These are phyloP conservation scores for Aspergillus pseudonomiae DNA, from an alignment of 2,329 filamentous ascomycete genomes.

Conservation along the genomic window DNA sequence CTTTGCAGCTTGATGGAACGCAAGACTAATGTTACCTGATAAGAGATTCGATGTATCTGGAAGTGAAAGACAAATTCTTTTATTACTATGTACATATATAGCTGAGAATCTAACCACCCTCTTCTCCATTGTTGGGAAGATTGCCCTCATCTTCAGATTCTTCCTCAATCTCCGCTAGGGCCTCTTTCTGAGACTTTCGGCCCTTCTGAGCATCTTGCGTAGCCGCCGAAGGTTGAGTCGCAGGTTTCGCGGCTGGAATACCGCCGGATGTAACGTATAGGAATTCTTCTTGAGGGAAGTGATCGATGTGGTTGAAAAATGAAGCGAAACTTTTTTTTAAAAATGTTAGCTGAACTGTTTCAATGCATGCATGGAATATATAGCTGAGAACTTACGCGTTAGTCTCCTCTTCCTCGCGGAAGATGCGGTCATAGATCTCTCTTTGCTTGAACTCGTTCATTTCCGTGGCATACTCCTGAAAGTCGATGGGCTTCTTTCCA, in stretches of 20 bases:
- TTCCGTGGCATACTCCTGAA: slow-evolving; percentile 73
- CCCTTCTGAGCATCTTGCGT: slow-evolving; percentile 11
- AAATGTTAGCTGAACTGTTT: slow-evolving; percentile 7
- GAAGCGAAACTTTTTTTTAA: slow-evolving; percentile 63
- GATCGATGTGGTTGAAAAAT: slow-evolving; percentile 79
- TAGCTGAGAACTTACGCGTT: slow-evolving; percentile 68
- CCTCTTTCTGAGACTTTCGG: slow-evolving; percentile 32
- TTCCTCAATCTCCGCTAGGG: slow-evolving; percentile 36
- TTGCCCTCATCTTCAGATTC: slow-evolving; percentile 34
- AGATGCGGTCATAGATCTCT: slow-evolving; percentile 91
- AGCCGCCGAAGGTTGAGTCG: slow-evolving; percentile 11
- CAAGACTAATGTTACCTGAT: no score
- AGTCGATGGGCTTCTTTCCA: slow-evolving; percentile 72
- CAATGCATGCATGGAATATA: slow-evolving; percentile 1
- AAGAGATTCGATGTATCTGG: neutral
- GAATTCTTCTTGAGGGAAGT: slow-evolving; percentile 72
- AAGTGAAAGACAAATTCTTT: neutral
- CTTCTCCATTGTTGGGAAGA: slow-evolving; percentile 24
- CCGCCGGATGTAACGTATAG: slow-evolving; percentile 74
- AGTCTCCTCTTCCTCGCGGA: slow-evolving; percentile 82
- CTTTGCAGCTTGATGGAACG: no score
- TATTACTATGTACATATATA: neutral
- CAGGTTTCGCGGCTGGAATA: slow-evolving; percentile 60
- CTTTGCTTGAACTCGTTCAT: slow-evolving; percentile 88
- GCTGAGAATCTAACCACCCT: slow-evolving; percentile 19